These are phyloP conservation scores for Fusarium sp. DNA, from an alignment of 2,329 filamentous ascomycete genomes.

Conservation along the genomic window DNA sequence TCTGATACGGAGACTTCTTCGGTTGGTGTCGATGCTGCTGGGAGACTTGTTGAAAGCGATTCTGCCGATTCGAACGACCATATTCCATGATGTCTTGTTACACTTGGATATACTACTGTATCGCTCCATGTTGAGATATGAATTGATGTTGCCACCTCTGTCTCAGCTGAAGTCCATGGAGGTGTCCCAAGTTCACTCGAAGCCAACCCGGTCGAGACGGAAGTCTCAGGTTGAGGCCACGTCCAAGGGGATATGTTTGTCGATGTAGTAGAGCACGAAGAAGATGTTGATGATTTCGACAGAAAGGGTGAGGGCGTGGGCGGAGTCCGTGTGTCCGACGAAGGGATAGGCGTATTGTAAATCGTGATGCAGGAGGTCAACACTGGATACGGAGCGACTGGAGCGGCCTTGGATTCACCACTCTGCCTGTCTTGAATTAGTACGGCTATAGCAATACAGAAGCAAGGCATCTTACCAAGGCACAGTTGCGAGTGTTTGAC, in stretches of 20 bases:
- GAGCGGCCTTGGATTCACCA: slow-evolving; percentile 20
- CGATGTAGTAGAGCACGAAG: slow-evolving; percentile 17
- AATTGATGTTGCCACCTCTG: background rate
- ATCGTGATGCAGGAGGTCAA: slow-evolving; percentile 43
- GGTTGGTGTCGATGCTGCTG: background rate
- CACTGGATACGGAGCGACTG: slow-evolving; percentile 18
- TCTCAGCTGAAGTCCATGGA: slow-evolving; percentile 12
- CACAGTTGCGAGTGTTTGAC: slow-evolving; percentile 42
- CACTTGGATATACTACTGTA: slow-evolving; percentile 10
- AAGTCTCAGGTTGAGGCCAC: slow-evolving; percentile 18
- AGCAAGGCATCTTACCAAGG: slow-evolving; percentile 26
- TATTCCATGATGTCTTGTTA: slow-evolving; percentile 7
- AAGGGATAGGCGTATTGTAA: slow-evolving; percentile 21
- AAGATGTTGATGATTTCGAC: slow-evolving; percentile 1
- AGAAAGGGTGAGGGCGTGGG: background rate
- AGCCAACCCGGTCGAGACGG: slow-evolving; percentile 6
- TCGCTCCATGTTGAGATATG: background rate
- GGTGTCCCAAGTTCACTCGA: slow-evolving; percentile 24
- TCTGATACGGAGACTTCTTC: slow-evolving; percentile 21
- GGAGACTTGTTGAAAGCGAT: background rate
- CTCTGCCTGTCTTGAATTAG: slow-evolving; percentile 28
- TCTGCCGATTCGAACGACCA: slow-evolving; percentile 15
- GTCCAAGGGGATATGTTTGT: slow-evolving; percentile 12
- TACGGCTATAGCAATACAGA: background rate
- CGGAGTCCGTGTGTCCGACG: slow-evolving; percentile 7